Evolutionary conservation across 1,139 yeast species (phyloP), one percentile per base, ranked within the genome.

Genomic region (Yamadazyma aaseri): DNA sequence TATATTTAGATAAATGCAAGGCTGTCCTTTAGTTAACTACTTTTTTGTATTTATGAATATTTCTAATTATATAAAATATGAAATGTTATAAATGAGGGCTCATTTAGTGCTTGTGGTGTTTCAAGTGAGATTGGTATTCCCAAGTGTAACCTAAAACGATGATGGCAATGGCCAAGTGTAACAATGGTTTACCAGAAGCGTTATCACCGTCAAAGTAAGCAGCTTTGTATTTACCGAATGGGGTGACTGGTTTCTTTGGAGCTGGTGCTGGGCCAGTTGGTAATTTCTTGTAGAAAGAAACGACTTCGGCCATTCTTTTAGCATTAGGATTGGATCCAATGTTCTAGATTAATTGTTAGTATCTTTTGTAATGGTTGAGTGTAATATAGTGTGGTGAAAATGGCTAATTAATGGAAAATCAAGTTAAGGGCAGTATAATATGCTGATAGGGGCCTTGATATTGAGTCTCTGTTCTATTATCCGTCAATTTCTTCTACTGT

Each of bases 301-400:
- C 97, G 55, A 92, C 96, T 63, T 86, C 86, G 52, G 86, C 83
- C 85, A 92, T 87, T 73, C 96, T 87, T 78, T 87, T 87, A 53
- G 97, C 97, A 57, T 90, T 85, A 56, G 97, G 96, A 70, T 89
- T 86, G 49, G 95, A 77, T 40, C 96, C 96, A 54, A 92, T 73
- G 84, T 87, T 89, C 86, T 83, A 63, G 20, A 35, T 12, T 18
- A 18, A 8, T 20, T 36, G 76, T 71, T 68, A 71, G 75, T 70
- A 65, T 11, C 6, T 18, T 6, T 18, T 18, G 9, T 18, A 18
- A n/a, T n/a, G n/a, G n/a, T n/a, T n/a, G n/a, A n/a, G n/a, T n/a
- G n/a, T n/a, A n/a, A n/a, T n/a, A n/a, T n/a, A n/a, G n/a, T n/a
- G n/a, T n/a, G n/a, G n/a, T n/a, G n/a, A n/a, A n/a, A n/a, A n/a